Percentiles rank a stretch among this genome's conserved stretches.
These are phyloP conservation scores for Xylaria curta DNA, from an alignment of 495 filamentous ascomycete genomes.

Conservation along the genomic window DNA sequence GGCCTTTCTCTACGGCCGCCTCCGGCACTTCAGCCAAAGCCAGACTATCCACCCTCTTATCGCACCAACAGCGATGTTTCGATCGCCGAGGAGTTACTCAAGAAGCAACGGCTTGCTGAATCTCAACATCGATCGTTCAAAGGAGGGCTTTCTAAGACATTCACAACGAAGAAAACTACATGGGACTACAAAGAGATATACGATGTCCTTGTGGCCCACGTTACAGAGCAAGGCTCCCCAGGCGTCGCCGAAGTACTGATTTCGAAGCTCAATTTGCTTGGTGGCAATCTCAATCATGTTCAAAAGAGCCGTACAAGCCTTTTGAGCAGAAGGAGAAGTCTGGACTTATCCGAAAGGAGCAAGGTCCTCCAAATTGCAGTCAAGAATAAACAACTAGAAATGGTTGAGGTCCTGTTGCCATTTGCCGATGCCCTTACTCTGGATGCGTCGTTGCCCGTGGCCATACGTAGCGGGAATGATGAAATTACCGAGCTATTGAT, in stretches of 20 bases:
- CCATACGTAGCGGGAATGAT: constrained; percentile 46
- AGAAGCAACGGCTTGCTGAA: constrained; percentile 44
- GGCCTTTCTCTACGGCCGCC: constrained; percentile 40
- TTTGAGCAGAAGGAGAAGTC: constrained; percentile 50
- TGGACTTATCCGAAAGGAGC: constrained; percentile 52
- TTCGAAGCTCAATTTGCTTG: constrained; percentile 46
- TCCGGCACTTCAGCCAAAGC: constrained; percentile 32
- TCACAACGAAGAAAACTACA: constrained; percentile 51
- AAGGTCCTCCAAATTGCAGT: constrained; percentile 53
- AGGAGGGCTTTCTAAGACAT: constrained; percentile 49
- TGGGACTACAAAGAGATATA: constrained; percentile 57
- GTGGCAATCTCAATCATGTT: constrained; percentile 51
- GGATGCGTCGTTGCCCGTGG: constrained; percentile 47
- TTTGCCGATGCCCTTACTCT: constrained; percentile 50
- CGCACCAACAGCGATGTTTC: constrained; percentile 49
- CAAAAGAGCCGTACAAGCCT: constrained; percentile 49
- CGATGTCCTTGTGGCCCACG: constrained; percentile 49
- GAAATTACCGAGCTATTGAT: constrained; percentile 49
- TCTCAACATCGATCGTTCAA: constrained; percentile 42
- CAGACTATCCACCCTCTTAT: constrained; percentile 36
- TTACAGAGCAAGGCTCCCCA: constrained; percentile 48
- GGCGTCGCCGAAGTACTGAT: constrained; percentile 57
- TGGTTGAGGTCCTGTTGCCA: constrained; percentile 53
- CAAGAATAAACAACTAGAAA: constrained; percentile 51
- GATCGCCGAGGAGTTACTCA: constrained; percentile 52